These are phyloP conservation scores for Cladophialophora psammophila DNA, from an alignment of 2,329 filamentous ascomycete species.

Conservation along the genomic window DNA sequence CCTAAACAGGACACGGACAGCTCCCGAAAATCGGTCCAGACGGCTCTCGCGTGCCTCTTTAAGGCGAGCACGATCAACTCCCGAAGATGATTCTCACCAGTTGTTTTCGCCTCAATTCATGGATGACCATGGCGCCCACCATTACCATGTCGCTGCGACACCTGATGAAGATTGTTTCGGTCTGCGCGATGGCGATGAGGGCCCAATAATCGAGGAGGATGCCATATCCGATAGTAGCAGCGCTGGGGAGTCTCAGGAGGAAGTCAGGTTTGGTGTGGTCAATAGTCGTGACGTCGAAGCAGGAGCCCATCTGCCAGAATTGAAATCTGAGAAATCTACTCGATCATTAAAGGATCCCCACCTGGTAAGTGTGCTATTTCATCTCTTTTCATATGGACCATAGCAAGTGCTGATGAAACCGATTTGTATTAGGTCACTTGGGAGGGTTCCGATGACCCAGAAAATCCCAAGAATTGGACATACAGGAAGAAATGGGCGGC, in stretches of 20 bases:
- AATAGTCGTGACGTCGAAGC: conserved; percentile 31
- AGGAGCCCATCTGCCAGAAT: conserved; percentile 20
- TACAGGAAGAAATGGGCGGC: conserved; percentile 64
- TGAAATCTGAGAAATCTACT: conserved; percentile 31
- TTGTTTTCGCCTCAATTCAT: conserved; percentile 36
- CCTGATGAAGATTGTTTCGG: conserved; percentile 24
- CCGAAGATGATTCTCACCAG: conserved; percentile 32
- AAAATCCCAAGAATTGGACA: conserved; percentile 63
- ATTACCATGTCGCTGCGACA: conserved; percentile 27
- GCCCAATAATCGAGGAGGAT: neutral
- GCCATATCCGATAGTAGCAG: conserved; percentile 10
- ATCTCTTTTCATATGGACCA: neutral
- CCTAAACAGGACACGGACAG: conserved; percentile 33
- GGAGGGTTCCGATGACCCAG: conserved; percentile 61
- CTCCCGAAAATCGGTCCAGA: conserved; percentile 25
- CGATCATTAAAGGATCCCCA: conserved; percentile 43
- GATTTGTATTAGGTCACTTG: conserved; percentile 49
- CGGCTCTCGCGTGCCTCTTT: conserved; percentile 21
- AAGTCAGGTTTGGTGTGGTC: conserved; percentile 33
- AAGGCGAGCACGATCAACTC: conserved; percentile 34
- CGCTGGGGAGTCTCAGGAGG: conserved; percentile 30
- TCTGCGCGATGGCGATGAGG: neutral
- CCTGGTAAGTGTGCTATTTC: conserved; percentile 31
- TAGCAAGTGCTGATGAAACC: conserved; percentile 8
- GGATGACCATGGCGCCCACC: conserved; percentile 36